phyloP scores from a whole-genome alignment of 208 protist genomes.

The Wallacemonas rigidus region DNA sequence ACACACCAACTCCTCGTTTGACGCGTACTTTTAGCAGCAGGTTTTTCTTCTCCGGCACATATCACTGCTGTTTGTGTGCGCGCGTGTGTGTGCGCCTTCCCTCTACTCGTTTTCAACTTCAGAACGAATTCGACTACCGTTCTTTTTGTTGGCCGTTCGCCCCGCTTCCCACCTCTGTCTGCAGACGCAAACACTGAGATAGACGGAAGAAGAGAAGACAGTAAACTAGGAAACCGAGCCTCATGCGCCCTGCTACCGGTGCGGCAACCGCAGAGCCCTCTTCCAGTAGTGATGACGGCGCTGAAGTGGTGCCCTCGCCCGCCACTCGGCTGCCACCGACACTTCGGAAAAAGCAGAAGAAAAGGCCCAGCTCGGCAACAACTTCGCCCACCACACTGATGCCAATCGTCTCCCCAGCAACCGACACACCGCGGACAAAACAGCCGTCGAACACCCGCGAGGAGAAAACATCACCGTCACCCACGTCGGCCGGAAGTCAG shows the following conservation, averaged over 20 bases:
- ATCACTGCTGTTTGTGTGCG: no score
- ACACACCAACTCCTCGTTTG: no score
- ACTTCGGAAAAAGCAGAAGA: background rate
- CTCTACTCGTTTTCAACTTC: no score
- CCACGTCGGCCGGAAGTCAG: background rate
- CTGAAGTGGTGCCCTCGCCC: background rate
- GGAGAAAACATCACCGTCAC: no score
- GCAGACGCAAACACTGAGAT: conserved; percentile 7
- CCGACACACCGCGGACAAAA: background rate
- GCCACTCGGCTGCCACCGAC: conserved; percentile 5
- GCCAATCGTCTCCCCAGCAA: background rate
- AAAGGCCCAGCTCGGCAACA: background rate
- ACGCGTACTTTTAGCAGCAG: no score
- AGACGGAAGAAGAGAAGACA: conserved; percentile 17
- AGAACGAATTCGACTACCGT: no score
- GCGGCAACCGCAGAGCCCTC: background rate
- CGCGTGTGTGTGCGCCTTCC: no score
- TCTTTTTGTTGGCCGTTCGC: no score
- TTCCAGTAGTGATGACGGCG: background rate
- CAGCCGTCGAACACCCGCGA: no score
- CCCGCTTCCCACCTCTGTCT: no score
- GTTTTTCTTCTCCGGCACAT: no score
- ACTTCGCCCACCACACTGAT: background rate
- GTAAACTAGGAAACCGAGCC: background rate
- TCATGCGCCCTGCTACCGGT: background rate